phyloP scores from a whole-genome alignment of 345 rosid species.

The Mallotus nudiflorus region DNA sequence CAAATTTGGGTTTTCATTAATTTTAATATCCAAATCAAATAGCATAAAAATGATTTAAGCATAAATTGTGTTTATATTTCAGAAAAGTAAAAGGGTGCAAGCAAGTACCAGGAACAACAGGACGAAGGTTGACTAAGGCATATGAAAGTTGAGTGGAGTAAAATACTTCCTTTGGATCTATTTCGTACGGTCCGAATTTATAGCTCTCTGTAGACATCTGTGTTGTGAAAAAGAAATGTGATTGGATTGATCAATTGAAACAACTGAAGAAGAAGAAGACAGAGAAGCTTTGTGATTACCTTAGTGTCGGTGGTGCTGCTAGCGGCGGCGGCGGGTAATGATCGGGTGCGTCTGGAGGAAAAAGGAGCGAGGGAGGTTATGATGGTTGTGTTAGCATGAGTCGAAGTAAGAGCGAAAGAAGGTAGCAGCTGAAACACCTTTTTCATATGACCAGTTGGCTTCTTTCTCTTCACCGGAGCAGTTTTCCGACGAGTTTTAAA shows the following conservation, averaged over 20 bases:
- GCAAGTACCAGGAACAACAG: slow-evolving; percentile 66
- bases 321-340: not conserved
- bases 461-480: too few relatives aligned
- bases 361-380: not conserved
- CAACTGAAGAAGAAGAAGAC: not conserved
- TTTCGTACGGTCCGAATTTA: slow-evolving; percentile 68
- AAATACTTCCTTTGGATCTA: slow-evolving; percentile 74
- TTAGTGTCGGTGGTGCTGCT: not conserved
- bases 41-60: too few relatives aligned
- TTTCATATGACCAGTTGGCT: too few relatives aligned
- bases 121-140: slow-evolving; percentile 91
- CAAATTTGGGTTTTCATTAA: too few relatives aligned
- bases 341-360: slow-evolving; percentile 1
- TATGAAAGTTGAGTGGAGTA: slow-evolving; percentile 65
- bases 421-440: not conserved
- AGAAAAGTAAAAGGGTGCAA: too few relatives aligned
- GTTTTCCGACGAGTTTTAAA: too few relatives aligned
- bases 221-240: not conserved
- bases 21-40: too few relatives aligned
- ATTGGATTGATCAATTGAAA: not conserved
- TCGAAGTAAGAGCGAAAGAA: not conserved
- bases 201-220: slow-evolving; percentile 46
- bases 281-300: not conserved
- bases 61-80: too few relatives aligned
- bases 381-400: not conserved